A percentile compares a stretch with the other conserved stretches of the same genome.
Conservation (phyloP, 2,329 filamentous ascomycete genomes). For the Xylariomycetidae sp. region DNA sequence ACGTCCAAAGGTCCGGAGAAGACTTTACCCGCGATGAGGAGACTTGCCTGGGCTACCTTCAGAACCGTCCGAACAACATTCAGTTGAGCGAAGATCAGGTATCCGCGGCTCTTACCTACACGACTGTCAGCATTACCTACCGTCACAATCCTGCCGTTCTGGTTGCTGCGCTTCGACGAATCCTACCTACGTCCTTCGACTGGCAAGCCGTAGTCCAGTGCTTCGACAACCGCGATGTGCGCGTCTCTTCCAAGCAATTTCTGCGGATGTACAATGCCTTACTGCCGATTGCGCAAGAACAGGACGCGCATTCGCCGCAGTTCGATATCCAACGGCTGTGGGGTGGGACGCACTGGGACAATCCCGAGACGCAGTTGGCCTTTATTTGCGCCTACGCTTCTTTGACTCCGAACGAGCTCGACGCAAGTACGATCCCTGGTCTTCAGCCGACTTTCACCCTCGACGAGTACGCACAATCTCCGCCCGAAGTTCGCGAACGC, state of each 20-base stretch:
- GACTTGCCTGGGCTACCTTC: constrained; percentile 48
- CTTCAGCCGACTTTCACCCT: constrained; percentile 71
- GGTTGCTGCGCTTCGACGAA: constrained; percentile 56
- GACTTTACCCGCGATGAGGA: constrained; percentile 73
- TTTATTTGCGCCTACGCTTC: constrained; percentile 85
- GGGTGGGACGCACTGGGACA: constrained; percentile 76
- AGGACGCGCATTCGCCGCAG: constrained; percentile 42
- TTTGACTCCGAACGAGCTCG: constrained; percentile 66
- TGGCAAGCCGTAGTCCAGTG: constrained; percentile 67
- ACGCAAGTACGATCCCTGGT: constrained; percentile 78
- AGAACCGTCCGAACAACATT: constrained; percentile 45
- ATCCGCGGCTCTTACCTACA: constrained; percentile 68
- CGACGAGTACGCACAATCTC: constrained; percentile 47
- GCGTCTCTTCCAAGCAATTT: constrained; percentile 75
- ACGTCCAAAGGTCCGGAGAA: constrained; percentile 68
- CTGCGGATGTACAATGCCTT: constrained; percentile 74
- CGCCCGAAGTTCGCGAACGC: constrained; percentile 43
- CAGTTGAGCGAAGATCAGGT: constrained; percentile 77
- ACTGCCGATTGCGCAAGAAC: constrained; percentile 57
- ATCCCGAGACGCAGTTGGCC: constrained; percentile 84
- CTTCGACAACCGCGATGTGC: constrained; percentile 74
- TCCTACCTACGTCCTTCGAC: constrained; percentile 58
- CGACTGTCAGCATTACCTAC: constrained; percentile 51
- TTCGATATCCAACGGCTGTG: constrained; percentile 86
- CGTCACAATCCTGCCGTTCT: constrained; percentile 47